Percentiles rank a stretch among this genome's conserved stretches.
Conservation (phyloP, 2,329 filamentous ascomycete species). For the Ceratocystis ficicola region DNA sequence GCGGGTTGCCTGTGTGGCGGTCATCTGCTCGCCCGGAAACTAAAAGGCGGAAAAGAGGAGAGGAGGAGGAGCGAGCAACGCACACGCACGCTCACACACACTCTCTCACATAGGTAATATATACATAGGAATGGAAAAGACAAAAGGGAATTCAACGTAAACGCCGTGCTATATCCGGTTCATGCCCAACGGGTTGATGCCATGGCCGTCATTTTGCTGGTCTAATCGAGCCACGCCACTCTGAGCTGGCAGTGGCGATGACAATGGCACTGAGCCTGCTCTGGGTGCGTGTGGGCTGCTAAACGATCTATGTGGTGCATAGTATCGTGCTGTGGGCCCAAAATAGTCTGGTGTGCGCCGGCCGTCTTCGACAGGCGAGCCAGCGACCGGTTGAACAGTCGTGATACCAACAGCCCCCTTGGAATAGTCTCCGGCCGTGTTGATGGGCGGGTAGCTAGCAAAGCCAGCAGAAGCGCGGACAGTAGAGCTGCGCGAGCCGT, state of each 20-base stretch:
- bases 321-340: conserved; percentile 42
- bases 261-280: neutral
- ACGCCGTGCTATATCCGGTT: conserved; percentile 34
- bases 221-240: conserved; percentile 24
- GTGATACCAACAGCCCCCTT: neutral
- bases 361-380: conserved; percentile 27
- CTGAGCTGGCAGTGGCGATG: conserved; percentile 10
- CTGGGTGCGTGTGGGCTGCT: conserved; percentile 43
- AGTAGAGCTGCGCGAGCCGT: neutral
- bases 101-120: too few relatives aligned
- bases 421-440: conserved; percentile 16
- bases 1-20: too few relatives aligned
- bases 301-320: conserved; percentile 43
- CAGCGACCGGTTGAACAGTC: neutral
- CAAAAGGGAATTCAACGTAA: neutral
- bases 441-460: conserved; percentile 14
- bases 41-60: too few relatives aligned
- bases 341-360: conserved; percentile 45
- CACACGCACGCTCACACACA: too few relatives aligned
- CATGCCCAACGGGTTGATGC: conserved; percentile 45
- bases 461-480: neutral
- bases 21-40: too few relatives aligned
- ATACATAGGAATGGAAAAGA: neutral
- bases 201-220: conserved; percentile 26
- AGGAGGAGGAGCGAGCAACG: too few relatives aligned